Conservation (phyloP, 1,284 basidiomycete genomes). For the Apiotrichum brassicae region DNA sequence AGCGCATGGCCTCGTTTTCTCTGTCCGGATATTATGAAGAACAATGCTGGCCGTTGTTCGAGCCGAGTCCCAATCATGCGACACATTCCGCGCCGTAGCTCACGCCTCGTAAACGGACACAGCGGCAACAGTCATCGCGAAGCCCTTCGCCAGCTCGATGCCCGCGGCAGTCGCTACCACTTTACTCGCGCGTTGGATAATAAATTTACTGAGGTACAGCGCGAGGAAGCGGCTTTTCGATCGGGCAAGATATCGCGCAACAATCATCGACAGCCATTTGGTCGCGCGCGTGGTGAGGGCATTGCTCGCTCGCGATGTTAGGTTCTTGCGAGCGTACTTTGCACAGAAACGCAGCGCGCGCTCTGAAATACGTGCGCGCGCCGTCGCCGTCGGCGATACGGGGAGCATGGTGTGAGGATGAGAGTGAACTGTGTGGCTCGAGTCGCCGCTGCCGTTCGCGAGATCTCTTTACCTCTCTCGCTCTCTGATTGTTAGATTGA, state of each 20-base stretch:
- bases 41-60: no score
- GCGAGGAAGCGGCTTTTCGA: neutral
- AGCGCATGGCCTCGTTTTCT: no score
- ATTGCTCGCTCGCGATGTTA: neutral
- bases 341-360: neutral
- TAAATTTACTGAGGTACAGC: neutral
- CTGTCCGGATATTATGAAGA: no score
- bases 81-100: neutral
- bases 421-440: no score
- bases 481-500: no score
- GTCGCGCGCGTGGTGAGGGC: neutral
- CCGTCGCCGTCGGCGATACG: neutral
- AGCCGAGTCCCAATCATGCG: no score
- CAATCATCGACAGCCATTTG: neutral
- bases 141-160: neutral
- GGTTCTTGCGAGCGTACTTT: neutral
- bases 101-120: neutral
- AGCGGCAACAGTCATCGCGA: neutral
- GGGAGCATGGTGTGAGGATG: conserved; percentile 1
- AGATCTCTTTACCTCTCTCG: no score
- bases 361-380: conserved; percentile 1
- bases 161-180: conserved; percentile 1
- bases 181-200: conserved; percentile 1
- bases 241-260: conserved; percentile 2
- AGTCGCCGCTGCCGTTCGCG: no score